Evolutionary conservation across 108 stramenopile genomes (phyloP).

Genomic region (Stephanodiscus minutulus): DNA sequence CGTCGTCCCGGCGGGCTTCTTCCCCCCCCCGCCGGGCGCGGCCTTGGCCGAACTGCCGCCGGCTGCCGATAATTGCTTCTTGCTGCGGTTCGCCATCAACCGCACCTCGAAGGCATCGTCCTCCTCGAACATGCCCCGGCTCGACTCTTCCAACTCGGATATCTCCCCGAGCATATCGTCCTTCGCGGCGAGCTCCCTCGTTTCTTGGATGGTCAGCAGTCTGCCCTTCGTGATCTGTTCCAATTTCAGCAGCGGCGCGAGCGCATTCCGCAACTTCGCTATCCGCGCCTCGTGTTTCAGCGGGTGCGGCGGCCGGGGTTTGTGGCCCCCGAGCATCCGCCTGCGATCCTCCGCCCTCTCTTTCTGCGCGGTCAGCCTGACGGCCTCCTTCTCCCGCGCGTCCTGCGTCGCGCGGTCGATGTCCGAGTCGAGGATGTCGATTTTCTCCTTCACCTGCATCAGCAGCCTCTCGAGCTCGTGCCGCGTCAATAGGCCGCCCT

Average conservation of each 20-base stretch:
- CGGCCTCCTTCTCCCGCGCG: slow-evolving; percentile 49
- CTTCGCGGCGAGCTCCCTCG: slow-evolving; percentile 66
- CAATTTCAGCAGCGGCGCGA: slow-evolving; percentile 52
- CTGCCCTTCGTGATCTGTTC: slow-evolving; percentile 69
- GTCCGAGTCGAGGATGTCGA: slow-evolving; percentile 54
- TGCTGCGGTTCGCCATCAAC: slow-evolving; percentile 44
- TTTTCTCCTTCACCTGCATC: slow-evolving; percentile 63
- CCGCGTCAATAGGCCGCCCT: slow-evolving; percentile 55
- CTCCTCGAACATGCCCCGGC: slow-evolving; percentile 82
- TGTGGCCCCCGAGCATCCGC: slow-evolving; percentile 48
- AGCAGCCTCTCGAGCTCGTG: slow-evolving; percentile 52
- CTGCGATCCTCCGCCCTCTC: slow-evolving; percentile 57
- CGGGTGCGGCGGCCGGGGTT: slow-evolving; percentile 36
- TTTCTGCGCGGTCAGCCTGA: slow-evolving; percentile 40
- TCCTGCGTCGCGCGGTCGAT: slow-evolving; percentile 48
- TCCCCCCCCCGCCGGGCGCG: slow-evolving; percentile 4
- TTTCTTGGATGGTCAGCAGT: slow-evolving; percentile 73
- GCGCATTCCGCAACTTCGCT: slow-evolving; percentile 40
- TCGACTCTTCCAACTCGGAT: slow-evolving; percentile 56
- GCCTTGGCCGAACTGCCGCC: slow-evolving; percentile 12
- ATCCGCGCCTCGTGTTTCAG: slow-evolving; percentile 65
- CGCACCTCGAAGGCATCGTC: slow-evolving; percentile 62
- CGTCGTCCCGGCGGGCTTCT: slow-evolving; percentile 36
- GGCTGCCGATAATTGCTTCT: slow-evolving; percentile 12
- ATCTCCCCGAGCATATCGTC: slow-evolving; percentile 79